phyloP scores from a whole-genome alignment of 805 yeast genomes.

The Metschnikowia picachoensis region DNA sequence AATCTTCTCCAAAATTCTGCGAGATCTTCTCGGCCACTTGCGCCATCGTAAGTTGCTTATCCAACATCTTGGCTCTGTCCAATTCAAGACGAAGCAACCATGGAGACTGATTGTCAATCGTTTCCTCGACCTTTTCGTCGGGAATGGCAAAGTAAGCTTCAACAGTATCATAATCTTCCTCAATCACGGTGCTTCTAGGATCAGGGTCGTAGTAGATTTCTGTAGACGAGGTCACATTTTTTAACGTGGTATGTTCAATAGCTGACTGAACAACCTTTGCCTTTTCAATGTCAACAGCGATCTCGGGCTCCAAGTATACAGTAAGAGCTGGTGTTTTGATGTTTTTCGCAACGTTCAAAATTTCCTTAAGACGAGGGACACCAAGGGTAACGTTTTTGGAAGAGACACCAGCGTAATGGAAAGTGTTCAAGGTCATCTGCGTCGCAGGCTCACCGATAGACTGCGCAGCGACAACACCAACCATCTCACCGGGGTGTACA shows the following conservation, averaged over 20 bases:
- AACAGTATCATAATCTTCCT: slow-evolving; percentile 95
- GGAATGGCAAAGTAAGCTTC: slow-evolving; percentile 97
- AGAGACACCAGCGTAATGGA: slow-evolving; percentile 99
- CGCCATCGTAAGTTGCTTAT: slow-evolving; percentile 95
- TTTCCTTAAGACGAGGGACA: slow-evolving; percentile 99
- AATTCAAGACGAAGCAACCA: slow-evolving; percentile 95
- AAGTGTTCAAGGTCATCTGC: slow-evolving; percentile 88
- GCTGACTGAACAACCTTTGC: slow-evolving; percentile 96
- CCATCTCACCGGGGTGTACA: slow-evolving; percentile 98
- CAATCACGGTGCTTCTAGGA: slow-evolving; percentile 94
- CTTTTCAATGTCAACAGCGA: slow-evolving; percentile 83
- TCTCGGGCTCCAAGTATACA: slow-evolving; percentile 78
- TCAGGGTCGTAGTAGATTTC: slow-evolving; percentile 98
- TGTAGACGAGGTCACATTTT: slow-evolving; percentile 94
- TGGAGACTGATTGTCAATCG: slow-evolving; percentile 92
- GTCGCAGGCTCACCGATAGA: slow-evolving; percentile 99
- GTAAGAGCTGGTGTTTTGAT: slow-evolving; percentile 99
- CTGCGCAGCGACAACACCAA: slow-evolving; percentile 95
- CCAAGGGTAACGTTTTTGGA: slow-evolving; percentile 98
- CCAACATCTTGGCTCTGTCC: slow-evolving; percentile 98
- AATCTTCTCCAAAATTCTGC: slow-evolving; percentile 88
- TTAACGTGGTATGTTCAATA: slow-evolving; percentile 92
- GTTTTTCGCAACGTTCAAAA: slow-evolving; percentile 95
- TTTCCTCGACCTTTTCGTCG: slow-evolving; percentile 94
- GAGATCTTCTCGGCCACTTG: slow-evolving; percentile 96